A percentile compares a stretch with the other conserved stretches of the same genome.
These are phyloP conservation scores for Microdochium bolleyi DNA, from an alignment of 2,329 filamentous ascomycete species.

Conservation along the genomic window DNA sequence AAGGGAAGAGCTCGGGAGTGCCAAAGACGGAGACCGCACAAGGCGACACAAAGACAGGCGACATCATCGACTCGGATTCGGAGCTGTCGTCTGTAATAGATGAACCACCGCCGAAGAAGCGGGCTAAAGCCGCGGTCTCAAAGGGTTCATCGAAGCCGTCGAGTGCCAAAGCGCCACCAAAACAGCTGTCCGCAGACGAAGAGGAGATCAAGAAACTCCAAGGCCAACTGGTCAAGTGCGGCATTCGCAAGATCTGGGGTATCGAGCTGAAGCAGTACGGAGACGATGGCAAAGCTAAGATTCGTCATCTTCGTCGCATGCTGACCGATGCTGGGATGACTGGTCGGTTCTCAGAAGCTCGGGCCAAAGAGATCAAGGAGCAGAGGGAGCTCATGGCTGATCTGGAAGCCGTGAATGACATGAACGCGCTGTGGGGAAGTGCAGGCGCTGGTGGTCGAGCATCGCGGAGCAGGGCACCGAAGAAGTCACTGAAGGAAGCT, in stretches of 20 bases:
- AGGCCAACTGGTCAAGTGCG: slow-evolving; percentile 80
- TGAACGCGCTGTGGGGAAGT: slow-evolving; percentile 69
- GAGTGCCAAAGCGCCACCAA: slow-evolving; percentile 17
- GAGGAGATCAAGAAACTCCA: slow-evolving; percentile 85
- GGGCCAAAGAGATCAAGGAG: slow-evolving; percentile 82
- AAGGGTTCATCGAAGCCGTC: slow-evolving; percentile 34
- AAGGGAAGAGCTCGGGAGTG: slow-evolving; percentile 1
- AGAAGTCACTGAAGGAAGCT: slow-evolving; percentile 26
- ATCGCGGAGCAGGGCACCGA: slow-evolving; percentile 30
- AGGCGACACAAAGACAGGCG: slow-evolving; percentile 9
- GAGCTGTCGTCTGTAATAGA: slow-evolving; percentile 74
- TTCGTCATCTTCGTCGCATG: slow-evolving; percentile 71
- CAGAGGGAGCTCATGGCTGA: slow-evolving; percentile 76
- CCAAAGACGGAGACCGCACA: not conserved
- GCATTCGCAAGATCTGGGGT: slow-evolving; percentile 85
- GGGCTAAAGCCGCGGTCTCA: slow-evolving; percentile 40
- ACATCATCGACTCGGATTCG: slow-evolving; percentile 16
- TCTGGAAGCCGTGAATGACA: slow-evolving; percentile 75
- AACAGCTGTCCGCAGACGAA: slow-evolving; percentile 50
- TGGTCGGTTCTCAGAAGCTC: slow-evolving; percentile 78
- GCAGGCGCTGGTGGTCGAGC: slow-evolving; percentile 26
- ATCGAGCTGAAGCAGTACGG: slow-evolving; percentile 71
- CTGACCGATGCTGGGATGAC: slow-evolving; percentile 79
- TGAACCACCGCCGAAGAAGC: slow-evolving; percentile 53
- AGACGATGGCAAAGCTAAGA: slow-evolving; percentile 68